A percentile compares a stretch with the other conserved stretches of the same genome.
Conservation (phyloP, 192 early-diverging fungal species). For the Lobosporangium transversale region DNA sequence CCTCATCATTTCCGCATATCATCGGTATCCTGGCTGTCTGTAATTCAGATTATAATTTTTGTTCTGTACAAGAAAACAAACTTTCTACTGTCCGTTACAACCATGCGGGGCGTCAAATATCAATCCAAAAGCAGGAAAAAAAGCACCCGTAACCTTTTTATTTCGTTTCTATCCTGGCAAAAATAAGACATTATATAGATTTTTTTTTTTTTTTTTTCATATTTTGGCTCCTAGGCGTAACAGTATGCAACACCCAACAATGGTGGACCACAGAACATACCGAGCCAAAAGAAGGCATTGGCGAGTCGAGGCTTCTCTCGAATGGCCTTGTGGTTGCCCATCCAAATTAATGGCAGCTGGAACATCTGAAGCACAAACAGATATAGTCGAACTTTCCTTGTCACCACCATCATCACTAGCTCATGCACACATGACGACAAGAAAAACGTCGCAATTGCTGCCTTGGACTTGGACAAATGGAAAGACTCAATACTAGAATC, state of each 20-base stretch:
- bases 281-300: constrained; percentile 91
- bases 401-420: constrained; percentile 78
- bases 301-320: constrained; percentile 72
- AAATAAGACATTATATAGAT: background rate
- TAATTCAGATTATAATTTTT: no score
- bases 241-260: constrained; percentile 83
- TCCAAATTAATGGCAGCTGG: constrained; percentile 89
- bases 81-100: no score
- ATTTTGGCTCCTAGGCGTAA: constrained; percentile 21
- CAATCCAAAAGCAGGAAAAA: no score
- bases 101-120: no score
- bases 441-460: constrained; percentile 84
- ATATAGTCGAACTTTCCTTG: constrained; percentile 75
- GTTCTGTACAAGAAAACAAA: no score
- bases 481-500: constrained; percentile 79
- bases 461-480: constrained; percentile 73
- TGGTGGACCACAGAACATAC: constrained; percentile 89
- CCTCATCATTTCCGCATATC: no score
- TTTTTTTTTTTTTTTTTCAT: constrained; percentile 11
- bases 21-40: no score
- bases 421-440: constrained; percentile 84
- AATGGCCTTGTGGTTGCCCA: constrained; percentile 67
- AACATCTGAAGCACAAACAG: constrained; percentile 88
- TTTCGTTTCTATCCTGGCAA: background rate
- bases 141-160: background rate